Conservation (phyloP, 2,329 filamentous ascomycete genomes). For the Corinectria fuckeliana region DNA sequence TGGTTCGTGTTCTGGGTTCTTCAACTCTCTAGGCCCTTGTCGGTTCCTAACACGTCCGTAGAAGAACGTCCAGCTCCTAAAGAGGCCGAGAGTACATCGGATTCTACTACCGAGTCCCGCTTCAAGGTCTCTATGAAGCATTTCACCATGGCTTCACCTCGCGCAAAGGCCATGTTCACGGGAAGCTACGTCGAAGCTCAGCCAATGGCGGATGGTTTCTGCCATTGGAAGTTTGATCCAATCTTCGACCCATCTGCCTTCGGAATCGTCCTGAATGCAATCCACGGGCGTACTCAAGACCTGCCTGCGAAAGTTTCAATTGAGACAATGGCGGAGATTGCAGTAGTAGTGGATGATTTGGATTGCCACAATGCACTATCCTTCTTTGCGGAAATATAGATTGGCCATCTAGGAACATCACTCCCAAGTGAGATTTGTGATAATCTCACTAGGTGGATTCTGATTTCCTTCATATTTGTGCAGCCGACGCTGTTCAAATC, state of each 20-base stretch:
- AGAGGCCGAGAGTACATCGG: no score
- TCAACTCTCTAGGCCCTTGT: no score
- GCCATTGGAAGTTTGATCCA: conserved; percentile 19
- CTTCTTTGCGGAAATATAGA: conserved; percentile 19
- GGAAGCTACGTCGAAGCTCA: background rate
- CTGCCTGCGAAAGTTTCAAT: conserved; percentile 9
- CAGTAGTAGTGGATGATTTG: conserved; percentile 26
- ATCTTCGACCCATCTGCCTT: conserved; percentile 26
- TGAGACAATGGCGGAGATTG: conserved; percentile 12
- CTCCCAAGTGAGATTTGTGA: background rate
- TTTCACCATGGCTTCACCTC: background rate
- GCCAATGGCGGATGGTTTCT: background rate
- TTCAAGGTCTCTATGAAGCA: conserved; percentile 15
- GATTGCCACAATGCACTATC: conserved; percentile 22
- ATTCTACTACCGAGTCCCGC: background rate
- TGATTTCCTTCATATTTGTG: conserved; percentile 20
- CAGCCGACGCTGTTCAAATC: background rate
- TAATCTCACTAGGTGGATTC: conserved; percentile 16
- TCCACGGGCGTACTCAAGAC: conserved; percentile 18
- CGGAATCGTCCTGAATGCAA: conserved; percentile 20
- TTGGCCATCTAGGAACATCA: conserved; percentile 1
- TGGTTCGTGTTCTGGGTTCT: no score
- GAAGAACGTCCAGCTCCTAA: no score
- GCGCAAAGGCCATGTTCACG: conserved; percentile 6
- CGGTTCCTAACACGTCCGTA: background rate